Evolutionary conservation across 768 basidiomycete genomes (phyloP).

Genomic region (Phaeolepiota aurea): DNA sequence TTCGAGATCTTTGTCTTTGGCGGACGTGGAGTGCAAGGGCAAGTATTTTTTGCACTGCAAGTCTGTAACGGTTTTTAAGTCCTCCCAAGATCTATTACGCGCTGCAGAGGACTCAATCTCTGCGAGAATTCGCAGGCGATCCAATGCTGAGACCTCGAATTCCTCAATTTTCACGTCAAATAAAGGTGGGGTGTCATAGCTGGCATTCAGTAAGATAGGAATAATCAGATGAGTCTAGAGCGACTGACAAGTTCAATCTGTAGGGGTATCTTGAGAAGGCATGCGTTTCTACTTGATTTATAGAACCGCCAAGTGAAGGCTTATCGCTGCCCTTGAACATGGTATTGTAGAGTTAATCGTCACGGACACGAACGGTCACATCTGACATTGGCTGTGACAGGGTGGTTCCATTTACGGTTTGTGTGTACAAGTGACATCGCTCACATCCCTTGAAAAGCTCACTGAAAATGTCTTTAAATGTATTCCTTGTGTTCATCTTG

Average conservation of each 20-base stretch:
- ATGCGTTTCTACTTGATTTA: constrained; percentile 19
- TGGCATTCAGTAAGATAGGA: constrained; percentile 18
- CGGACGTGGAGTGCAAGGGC: constrained; percentile 54
- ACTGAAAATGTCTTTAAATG: too few species aligned
- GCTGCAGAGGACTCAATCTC: constrained; percentile 88
- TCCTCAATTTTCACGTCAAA: constrained; percentile 92
- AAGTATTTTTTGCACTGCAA: constrained; percentile 70
- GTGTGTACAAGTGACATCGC: too few species aligned
- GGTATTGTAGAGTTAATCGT: neutral
- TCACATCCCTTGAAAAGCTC: too few species aligned
- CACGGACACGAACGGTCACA: constrained; percentile 2
- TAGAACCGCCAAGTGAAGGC: neutral
- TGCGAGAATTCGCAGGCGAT: constrained; percentile 78
- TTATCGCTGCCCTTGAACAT: constrained; percentile 7
- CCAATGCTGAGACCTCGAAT: constrained; percentile 86
- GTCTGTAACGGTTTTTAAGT: constrained; percentile 56
- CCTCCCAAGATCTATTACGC: constrained; percentile 76
- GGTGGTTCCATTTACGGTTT: too few species aligned
- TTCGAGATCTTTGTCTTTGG: constrained; percentile 37
- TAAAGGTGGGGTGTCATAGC: constrained; percentile 80
- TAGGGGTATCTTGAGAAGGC: constrained; percentile 45
- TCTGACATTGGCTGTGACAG: neutral
- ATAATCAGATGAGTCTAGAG: neutral
- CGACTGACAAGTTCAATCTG: constrained; percentile 72
- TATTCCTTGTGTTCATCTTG: too few species aligned